A percentile compares a stretch with the other conserved stretches of the same genome.
These are phyloP conservation scores for Tulasnella sp. DNA, from an alignment of 768 basidiomycete genomes.

Conservation along the genomic window DNA sequence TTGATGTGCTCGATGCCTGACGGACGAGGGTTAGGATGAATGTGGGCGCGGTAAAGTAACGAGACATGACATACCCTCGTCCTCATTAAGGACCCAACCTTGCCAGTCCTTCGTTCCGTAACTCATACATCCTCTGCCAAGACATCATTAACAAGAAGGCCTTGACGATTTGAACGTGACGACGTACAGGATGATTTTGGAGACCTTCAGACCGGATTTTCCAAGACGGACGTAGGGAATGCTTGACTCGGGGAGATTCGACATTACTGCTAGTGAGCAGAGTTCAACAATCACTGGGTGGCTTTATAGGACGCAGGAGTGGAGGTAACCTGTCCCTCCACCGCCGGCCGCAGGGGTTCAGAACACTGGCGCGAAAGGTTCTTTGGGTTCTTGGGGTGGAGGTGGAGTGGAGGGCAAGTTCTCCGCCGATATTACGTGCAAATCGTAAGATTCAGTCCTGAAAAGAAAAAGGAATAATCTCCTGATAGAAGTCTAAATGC, in stretches of 20 bases:
- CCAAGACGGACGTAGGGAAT: slow-evolving; percentile 21
- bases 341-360: too few relatives aligned
- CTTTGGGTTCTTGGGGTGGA: too few relatives aligned
- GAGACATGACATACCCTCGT: slow-evolving; percentile 15
- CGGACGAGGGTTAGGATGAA: neutral
- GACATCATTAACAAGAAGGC: neutral
- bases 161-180: slow-evolving; percentile 14
- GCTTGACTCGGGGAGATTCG: slow-evolving; percentile 6
- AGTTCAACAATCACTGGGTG: too few relatives aligned
- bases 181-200: slow-evolving; percentile 31
- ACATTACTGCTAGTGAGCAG: neutral
- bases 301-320: too few relatives aligned
- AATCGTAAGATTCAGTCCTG: too few relatives aligned
- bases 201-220: slow-evolving; percentile 29
- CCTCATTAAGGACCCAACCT: slow-evolving; percentile 19
- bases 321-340: too few relatives aligned
- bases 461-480: too few relatives aligned
- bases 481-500: too few relatives aligned
- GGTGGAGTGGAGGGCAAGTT: too few relatives aligned
- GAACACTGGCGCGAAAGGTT: too few relatives aligned
- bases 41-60: neutral
- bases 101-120: slow-evolving; percentile 3
- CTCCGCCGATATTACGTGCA: too few relatives aligned
- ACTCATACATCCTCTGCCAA: slow-evolving; percentile 5
- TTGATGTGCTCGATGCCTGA: slow-evolving; percentile 23